Percentiles rank a stretch among this genome's conserved stretches.
Evolutionary conservation across 192 early-diverging fungal species (phyloP).

Genomic region (Backusella macrospora): DNA sequence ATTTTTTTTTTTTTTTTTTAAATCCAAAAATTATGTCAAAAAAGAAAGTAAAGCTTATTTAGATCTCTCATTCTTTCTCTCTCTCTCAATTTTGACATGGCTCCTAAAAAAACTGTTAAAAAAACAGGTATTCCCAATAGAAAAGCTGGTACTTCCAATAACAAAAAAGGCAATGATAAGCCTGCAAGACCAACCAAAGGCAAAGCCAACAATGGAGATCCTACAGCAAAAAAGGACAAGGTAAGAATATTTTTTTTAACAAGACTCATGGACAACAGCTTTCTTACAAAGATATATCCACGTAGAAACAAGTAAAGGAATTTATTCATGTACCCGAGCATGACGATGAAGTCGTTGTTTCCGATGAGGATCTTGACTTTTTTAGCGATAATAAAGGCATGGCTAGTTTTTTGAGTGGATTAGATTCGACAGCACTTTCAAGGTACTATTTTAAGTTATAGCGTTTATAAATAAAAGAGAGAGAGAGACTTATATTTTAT

Average conservation of each 20-base stretch:
- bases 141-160: no score
- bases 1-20: no score
- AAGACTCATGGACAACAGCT: not conserved
- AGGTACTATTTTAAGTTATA: slow-evolving; percentile 45
- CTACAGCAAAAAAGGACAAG: not conserved
- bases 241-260: not conserved
- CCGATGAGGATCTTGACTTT: slow-evolving; percentile 75
- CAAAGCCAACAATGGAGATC: not conserved
- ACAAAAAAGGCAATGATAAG: no score
- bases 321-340: slow-evolving; percentile 41
- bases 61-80: no score
- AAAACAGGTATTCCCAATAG: not conserved
- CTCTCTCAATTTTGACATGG: slow-evolving; percentile 12
- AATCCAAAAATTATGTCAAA: no score
- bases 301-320: slow-evolving; percentile 18
- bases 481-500: not conserved
- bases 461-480: slow-evolving; percentile 20
- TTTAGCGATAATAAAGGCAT: slow-evolving; percentile 67
- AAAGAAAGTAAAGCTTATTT: no score
- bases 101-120: slow-evolving; percentile 1
- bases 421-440: slow-evolving; percentile 64
- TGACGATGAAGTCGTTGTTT: slow-evolving; percentile 64
- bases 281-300: not conserved
- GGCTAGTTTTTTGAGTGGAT: slow-evolving; percentile 62
- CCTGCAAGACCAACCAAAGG: not conserved